Evolutionary conservation across 1,284 basidiomycete genomes (phyloP).

Genomic region (Pseudomicrostroma phylloplanum): DNA sequence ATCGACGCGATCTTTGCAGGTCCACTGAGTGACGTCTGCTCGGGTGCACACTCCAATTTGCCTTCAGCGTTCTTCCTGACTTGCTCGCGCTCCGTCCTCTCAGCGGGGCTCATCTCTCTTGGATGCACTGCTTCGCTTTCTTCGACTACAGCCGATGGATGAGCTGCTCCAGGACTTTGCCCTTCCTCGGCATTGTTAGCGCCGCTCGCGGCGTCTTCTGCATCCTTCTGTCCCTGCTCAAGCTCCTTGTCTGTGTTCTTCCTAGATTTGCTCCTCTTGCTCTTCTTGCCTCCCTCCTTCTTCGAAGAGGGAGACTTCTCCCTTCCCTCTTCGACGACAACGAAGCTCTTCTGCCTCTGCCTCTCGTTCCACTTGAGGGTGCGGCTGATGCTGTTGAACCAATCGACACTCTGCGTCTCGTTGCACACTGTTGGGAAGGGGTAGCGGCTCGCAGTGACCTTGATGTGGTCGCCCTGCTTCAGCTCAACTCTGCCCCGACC

Average conservation of each 20-base stretch:
- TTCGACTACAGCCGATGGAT: neutral
- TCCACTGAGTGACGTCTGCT: neutral
- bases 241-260: neutral
- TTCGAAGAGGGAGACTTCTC: slow-evolving; percentile 9
- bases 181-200: neutral
- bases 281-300: neutral
- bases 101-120: neutral
- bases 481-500: slow-evolving; percentile 87
- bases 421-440: slow-evolving; percentile 98
- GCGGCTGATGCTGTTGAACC: slow-evolving; percentile 94
- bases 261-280: neutral
- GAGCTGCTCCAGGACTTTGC: neutral
- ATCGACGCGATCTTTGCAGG: neutral
- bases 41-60: neutral
- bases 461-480: slow-evolving; percentile 90
- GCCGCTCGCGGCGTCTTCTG: neutral
- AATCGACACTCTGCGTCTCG: slow-evolving; percentile 93
- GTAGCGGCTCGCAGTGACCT: slow-evolving; percentile 93
- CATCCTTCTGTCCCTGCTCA: neutral
- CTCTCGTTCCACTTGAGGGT: slow-evolving; percentile 71
- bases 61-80: neutral
- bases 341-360: slow-evolving; percentile 47
- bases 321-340: slow-evolving; percentile 69
- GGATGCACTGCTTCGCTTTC: neutral
- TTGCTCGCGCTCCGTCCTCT: neutral